Base-by-base conservation (phyloP, 2,329 filamentous ascomycete genomes). In the Colletotrichum tofieldiae region DNA sequence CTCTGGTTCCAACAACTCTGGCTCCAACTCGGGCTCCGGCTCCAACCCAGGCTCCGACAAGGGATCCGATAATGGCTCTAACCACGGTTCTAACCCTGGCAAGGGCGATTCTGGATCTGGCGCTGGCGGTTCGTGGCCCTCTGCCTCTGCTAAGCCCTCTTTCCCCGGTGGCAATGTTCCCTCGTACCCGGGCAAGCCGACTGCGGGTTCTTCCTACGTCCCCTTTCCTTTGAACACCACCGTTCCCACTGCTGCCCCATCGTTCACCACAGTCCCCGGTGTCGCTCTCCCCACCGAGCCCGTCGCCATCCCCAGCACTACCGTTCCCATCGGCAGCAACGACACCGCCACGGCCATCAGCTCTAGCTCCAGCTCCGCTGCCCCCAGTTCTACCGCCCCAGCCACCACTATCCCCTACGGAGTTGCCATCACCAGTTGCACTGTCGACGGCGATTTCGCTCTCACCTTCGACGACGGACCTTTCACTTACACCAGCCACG, bases 391-490 rank as follows among this genome's bases (percentile, higher is more conserved):
- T 73, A 80, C 76, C 1, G 72, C 72, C 16, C 79, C 81, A 1
- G 82, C 80, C 29, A 78, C 79, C 66, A 74, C 51, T 32, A 74
- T 81, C 11, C 78, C 79, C 1, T 81, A 79, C 61, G 72, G 72
- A 9, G 70, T 76, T n/a, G 84, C 84, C 58, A 79, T 82, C 64
- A 75, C 64, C 65, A 74, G 77, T 59, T 85, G 83, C 75, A 79
- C 75, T 2, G 71, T 72, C 12, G 78, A 80, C 1, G 82, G 81
- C 35, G 77, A 79, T 67, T 77, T 85, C 32, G 85, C 86, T 2
- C 77, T 87, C 23, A 86, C 85, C 1, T 86, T 84, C 74, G 86
- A 87, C 73, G 86, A 87, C 65, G 85, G 85, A 0, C 86, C 86
- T 0, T 84, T 79, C 69, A 67, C 74, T 11, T 86, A 82, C 75